These are phyloP conservation scores for Lyophyllum atratum DNA, from an alignment of 768 basidiomycete species.

Conservation along the genomic window DNA sequence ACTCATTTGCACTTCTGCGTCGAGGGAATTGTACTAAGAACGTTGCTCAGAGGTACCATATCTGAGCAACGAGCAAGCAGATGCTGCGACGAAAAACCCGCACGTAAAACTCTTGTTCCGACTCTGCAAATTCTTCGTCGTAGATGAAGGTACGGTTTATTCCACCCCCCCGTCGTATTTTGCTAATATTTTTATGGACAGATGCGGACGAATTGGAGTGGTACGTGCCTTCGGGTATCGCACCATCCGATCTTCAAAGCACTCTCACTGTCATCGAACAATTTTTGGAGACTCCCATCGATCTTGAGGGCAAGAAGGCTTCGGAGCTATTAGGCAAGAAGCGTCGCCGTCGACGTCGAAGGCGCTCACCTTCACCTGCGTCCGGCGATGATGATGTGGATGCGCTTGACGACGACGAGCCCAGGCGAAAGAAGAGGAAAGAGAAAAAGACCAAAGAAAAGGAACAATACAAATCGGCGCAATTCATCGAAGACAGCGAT, in stretches of 20 bases:
- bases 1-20: not conserved
- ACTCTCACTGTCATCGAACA: conserved; percentile 78
- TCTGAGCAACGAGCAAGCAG: conserved; percentile 69
- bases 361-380: conserved; percentile 44
- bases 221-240: conserved; percentile 76
- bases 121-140: conserved; percentile 68
- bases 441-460: conserved; percentile 67
- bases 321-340: conserved; percentile 72
- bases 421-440: conserved; percentile 53
- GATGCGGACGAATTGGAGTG: conserved; percentile 79
- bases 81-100: conserved; percentile 76
- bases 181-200: conserved; percentile 20
- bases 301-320: conserved; percentile 77
- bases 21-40: not conserved
- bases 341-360: conserved; percentile 50
- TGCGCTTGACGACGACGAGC: conserved; percentile 34
- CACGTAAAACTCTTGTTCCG: conserved; percentile 86
- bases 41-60: conserved; percentile 69
- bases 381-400: conserved; percentile 44
- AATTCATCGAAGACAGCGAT: conserved; percentile 92
- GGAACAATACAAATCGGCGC: conserved; percentile 77
- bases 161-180: conserved; percentile 1
- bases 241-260: conserved; percentile 66
- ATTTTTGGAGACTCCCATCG: conserved; percentile 80
- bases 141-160: conserved; percentile 58